Conservation (phyloP, 2,329 filamentous ascomycete species). For the Parastagonospora avenae region DNA sequence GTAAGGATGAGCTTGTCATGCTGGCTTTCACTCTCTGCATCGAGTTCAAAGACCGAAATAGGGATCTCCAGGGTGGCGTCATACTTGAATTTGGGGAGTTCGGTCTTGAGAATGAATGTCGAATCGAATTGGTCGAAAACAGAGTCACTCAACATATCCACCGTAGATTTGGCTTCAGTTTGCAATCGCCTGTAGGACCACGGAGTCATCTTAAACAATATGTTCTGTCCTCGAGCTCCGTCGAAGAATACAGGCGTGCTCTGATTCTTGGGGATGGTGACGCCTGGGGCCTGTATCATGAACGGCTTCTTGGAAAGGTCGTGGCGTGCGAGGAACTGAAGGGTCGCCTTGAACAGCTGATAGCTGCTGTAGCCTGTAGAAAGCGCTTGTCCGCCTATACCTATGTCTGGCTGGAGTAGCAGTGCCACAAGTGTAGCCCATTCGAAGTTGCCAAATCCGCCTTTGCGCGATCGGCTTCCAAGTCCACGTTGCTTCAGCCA, state of each 20-base stretch:
- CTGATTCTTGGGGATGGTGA: constrained; percentile 47
- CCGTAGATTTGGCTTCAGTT: constrained; percentile 74
- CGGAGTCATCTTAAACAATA: constrained; percentile 86
- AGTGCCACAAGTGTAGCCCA: constrained; percentile 83
- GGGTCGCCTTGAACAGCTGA: constrained; percentile 89
- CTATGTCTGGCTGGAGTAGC: constrained; percentile 76
- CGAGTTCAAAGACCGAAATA: constrained; percentile 35
- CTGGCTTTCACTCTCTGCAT: constrained; percentile 27
- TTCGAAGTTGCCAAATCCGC: constrained; percentile 93
- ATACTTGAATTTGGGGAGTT: constrained; percentile 59
- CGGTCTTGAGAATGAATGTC: constrained; percentile 73
- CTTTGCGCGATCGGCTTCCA: constrained; percentile 67
- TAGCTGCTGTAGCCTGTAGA: constrained; percentile 85
- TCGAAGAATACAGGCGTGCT: constrained; percentile 78
- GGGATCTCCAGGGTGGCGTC: constrained; percentile 58
- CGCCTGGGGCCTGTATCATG: constrained; percentile 50
- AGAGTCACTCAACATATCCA: constrained; percentile 75
- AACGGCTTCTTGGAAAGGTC: constrained; percentile 73
- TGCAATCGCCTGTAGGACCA: constrained; percentile 80
- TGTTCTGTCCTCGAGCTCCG: constrained; percentile 72
- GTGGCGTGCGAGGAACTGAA: constrained; percentile 82
- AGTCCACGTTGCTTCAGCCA: constrained; percentile 93
- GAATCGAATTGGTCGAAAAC: constrained; percentile 80
- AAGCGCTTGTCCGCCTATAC: constrained; percentile 72
- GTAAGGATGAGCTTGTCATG: constrained; percentile 44